These are phyloP conservation scores for Xylaria grammica DNA, from an alignment of 495 filamentous ascomycete genomes.

Conservation along the genomic window DNA sequence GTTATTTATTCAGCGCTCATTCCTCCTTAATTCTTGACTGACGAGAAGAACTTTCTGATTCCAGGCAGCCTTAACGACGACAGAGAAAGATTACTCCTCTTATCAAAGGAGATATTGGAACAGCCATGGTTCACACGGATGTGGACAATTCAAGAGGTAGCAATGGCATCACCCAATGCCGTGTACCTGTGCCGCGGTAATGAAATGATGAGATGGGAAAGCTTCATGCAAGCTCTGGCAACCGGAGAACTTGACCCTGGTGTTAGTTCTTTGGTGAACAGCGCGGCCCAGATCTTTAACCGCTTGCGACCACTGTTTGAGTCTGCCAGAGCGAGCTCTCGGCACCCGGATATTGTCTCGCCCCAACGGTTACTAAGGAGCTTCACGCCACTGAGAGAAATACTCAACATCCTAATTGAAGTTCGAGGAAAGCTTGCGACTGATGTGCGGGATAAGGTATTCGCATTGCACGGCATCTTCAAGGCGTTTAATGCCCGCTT, in stretches of 20 bases:
- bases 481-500: background rate
- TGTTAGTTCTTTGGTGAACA: too few relatives aligned
- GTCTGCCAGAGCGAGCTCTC: constrained; percentile 5
- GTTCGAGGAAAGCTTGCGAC: constrained; percentile 14
- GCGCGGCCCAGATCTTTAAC: background rate
- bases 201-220: background rate
- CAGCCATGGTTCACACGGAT: constrained; percentile 7
- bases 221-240: too few relatives aligned
- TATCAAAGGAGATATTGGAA: background rate
- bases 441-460: constrained; percentile 22
- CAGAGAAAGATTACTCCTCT: too few relatives aligned
- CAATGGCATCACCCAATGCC: constrained; percentile 1
- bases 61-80: too few relatives aligned
- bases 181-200: constrained; percentile 2
- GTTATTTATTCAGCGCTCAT: too few relatives aligned
- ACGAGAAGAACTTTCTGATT: too few relatives aligned
- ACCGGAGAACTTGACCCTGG: too few relatives aligned
- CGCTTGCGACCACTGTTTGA: constrained; percentile 19
- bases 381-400: too few relatives aligned
- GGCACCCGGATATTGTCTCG: background rate
- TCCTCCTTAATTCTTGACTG: too few relatives aligned
- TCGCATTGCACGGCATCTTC: constrained; percentile 15
- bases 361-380: too few relatives aligned
- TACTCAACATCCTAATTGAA: constrained; percentile 9
- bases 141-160: constrained; percentile 8